Percentiles rank a stretch among this genome's conserved stretches.
Conservation (phyloP, 768 basidiomycete species). For the Crucibulum laeve region DNA sequence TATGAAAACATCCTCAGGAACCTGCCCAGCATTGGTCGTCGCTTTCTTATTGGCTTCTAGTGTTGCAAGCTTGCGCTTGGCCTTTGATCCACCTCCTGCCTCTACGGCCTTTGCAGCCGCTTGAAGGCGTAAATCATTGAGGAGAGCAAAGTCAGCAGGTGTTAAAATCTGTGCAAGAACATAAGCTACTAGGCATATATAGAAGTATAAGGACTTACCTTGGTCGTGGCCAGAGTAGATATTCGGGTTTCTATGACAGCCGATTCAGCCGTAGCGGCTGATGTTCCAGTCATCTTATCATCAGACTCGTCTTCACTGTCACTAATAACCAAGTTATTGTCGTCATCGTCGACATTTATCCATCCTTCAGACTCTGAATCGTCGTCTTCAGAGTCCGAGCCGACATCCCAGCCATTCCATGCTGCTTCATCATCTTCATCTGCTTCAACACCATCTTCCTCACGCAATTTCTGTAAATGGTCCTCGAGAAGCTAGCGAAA, state of each 20-base stretch:
- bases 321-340: constrained; percentile 67
- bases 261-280: constrained; percentile 8
- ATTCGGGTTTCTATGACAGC: constrained; percentile 27
- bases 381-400: constrained; percentile 59
- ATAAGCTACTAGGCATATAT: neutral
- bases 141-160: constrained; percentile 90
- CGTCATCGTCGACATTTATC: constrained; percentile 79
- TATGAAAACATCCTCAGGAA: constrained; percentile 56
- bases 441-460: constrained; percentile 50
- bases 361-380: constrained; percentile 65
- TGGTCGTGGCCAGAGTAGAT: constrained; percentile 76
- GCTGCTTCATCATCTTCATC: constrained; percentile 59
- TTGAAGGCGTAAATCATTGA: constrained; percentile 84
- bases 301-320: constrained; percentile 83
- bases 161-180: constrained; percentile 73
- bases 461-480: constrained; percentile 68
- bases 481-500: constrained; percentile 79
- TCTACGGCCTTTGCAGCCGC: constrained; percentile 72
- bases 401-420: constrained; percentile 90
- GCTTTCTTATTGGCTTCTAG: constrained; percentile 72
- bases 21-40: constrained; percentile 36
- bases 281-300: constrained; percentile 38
- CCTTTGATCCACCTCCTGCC: constrained; percentile 61
- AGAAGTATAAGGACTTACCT: constrained; percentile 38
- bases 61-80: constrained; percentile 85